Evolutionary conservation across 2,329 filamentous ascomycete genomes (phyloP), one percentile per base, ranked within the genome.

Genomic region (Pyricularia pennisetigena): DNA sequence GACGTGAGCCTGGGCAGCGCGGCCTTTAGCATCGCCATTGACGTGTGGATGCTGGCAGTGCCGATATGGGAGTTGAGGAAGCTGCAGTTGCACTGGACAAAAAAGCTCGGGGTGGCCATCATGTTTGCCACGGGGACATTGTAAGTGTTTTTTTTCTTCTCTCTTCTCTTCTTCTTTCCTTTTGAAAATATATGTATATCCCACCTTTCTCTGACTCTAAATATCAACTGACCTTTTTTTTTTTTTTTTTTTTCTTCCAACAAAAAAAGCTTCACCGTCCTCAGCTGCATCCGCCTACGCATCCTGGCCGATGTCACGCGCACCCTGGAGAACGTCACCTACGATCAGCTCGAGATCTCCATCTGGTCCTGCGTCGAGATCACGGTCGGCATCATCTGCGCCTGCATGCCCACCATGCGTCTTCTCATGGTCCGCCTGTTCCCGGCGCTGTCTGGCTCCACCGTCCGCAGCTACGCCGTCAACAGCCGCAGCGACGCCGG

Each of bases 1-100:
- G 75, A 75, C 0, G 77, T 85, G 2, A 79, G 76, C 0, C 85
- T 81, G 79, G 76, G 80, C 62, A 81, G 82, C 63, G 83, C 84
- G 0, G 78, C 73, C n/a, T 75, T 81, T 61, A 80, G 79, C 67
- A 83, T 83, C 32, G 71, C 72, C 5, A 73, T 81, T 63, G 81
- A 83, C 68, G 4, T 81, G 5, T 76, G 76, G 71, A 80, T 82
- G 69, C 72, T 82, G 64, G 74, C 73, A 4, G 72, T 82, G 1
- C 80, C 82, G 0, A 75, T 83, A 20, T 77, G 78, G 8, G 77
- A 81, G 67, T 70, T 84, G 6, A 68, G 74, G 30, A 67, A 73
- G 1, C 74, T 83, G n/a, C 76, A 79, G 16, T 69, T 83, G 59
- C 77, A 78, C 68, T 79, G 76, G 73, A 80, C 79, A 74, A 82